Base-by-base conservation (phyloP, 2,329 filamentous ascomycete species). In the Davidsoniella eucalypti region DNA sequence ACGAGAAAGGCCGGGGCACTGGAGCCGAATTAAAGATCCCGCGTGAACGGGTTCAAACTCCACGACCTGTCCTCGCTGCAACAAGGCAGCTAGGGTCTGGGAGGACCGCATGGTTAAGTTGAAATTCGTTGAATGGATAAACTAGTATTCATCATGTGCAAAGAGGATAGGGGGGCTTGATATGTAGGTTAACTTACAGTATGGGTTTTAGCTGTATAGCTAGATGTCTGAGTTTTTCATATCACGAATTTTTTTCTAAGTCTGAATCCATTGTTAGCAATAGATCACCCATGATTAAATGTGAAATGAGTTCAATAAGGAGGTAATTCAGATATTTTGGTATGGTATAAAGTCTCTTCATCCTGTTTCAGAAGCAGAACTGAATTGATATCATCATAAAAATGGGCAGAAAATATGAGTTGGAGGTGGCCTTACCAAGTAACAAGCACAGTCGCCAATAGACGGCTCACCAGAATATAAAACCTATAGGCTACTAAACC, bases 71-170 rank as follows among this genome's bases (percentile, higher is more conserved):
- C 81, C 71, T 85, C 65, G 69, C 72, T 65, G 60, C 61, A 64
- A 56, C 58, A 58, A 57, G 59, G 59, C 49, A 64, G 61, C 77
- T 86, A 69, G 63, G 75, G 80, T 84, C 77, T 64, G 80, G 75
- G 73, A 85, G 82, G 69, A 75, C 78, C 74, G 75, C 78, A 82
- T 70, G 80, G 80, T 69, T 63, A 67, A 67, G 65, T 73, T 70
- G 73, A 72, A 14, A 64, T 70, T 82, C 72, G 76, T 80, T 74
- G 79, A 83, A 83, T 83, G 79, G 79, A 83, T 82, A 80, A 78
- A 78, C 79, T 78, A 67, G 12, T 62, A 63, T 55, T 67, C 63
- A 67, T 67, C 64, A 66, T 61, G 52, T 54, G 45, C 45, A 51
- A 42, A 43, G 12, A 14, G 16, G 43, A 10, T 12, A 17, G 3